A percentile compares a stretch with the other conserved stretches of the same genome.
phyloP scores from a whole-genome alignment of 768 basidiomycete species.

The Suillus cothurnatus region DNA sequence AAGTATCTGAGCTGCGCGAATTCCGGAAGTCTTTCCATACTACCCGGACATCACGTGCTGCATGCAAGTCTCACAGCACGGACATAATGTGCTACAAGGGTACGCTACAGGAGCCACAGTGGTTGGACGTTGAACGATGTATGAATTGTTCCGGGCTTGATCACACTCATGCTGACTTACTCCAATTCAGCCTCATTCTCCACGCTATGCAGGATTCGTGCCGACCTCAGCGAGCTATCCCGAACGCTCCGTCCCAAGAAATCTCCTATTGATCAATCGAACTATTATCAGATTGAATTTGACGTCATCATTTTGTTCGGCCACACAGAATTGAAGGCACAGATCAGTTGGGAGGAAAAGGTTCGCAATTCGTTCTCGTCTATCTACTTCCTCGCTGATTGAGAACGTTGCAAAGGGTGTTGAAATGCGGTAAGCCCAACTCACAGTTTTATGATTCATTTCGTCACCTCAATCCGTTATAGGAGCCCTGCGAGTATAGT shows the following conservation, averaged over 20 bases:
- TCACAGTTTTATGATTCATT: background rate
- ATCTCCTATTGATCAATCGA: background rate
- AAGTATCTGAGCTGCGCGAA: conserved; percentile 13
- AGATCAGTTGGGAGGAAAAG: conserved; percentile 40
- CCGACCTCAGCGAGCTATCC: conserved; percentile 12
- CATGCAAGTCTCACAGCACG: background rate
- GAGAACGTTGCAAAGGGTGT: conserved; percentile 24
- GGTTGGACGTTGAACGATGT: conserved; percentile 13
- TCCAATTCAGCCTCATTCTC: conserved; percentile 11
- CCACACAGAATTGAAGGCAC: conserved; percentile 42
- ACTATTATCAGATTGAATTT: conserved; percentile 27
- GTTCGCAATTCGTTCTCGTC: conserved; percentile 19
- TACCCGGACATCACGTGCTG: background rate
- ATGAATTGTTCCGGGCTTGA: no score
- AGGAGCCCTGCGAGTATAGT: conserved; percentile 6
- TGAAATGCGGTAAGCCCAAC: conserved; percentile 30
- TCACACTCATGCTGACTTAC: background rate
- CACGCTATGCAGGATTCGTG: conserved; percentile 5
- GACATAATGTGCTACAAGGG: conserved; percentile 12
- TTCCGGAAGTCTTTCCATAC: conserved; percentile 5
- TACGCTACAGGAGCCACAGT: conserved; percentile 5
- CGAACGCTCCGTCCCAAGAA: conserved; percentile 1
- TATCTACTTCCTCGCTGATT: background rate
- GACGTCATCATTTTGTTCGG: conserved; percentile 40
- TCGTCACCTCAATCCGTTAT: background rate